Base-by-base conservation (phyloP, 2,329 filamentous ascomycete genomes). In the Mycosphaerella sp. region DNA sequence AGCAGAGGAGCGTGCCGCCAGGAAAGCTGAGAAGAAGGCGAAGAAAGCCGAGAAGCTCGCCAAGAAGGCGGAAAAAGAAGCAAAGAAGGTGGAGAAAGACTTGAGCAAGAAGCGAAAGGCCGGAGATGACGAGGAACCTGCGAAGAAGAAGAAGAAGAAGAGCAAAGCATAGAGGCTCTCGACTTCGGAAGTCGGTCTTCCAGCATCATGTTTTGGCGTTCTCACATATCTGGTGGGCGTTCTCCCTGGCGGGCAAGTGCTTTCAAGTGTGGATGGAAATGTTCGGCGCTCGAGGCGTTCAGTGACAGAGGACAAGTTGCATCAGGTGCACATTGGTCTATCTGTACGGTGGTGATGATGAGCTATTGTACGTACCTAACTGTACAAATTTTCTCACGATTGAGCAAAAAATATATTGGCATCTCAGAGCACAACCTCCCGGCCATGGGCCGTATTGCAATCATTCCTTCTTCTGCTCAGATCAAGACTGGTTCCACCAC, bases 31-130 rank as follows among this genome's bases (percentile, higher is more conserved):
- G 23, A 55, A 55, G 41, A 51, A 51, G 34, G 61, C 54, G 38
- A 59, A 62, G 70, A 76, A 76, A 68, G 71, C 74, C 61, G 76
- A 74, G 66, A 70, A 72, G 60, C 69, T 74, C 59, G 71, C 73
- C 62, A 74, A 80, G 86, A 71, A 82, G 42, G 62, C 54, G 29
- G 54, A 62, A 70, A 76, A 75, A 69, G 71, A 73, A 61, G 76
- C 75, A 65, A 70, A 71, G 59, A 69, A 74, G 60, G 70, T 73
- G 61, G 73, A 80, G 86, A 70, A 82, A 12, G 45, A 44, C 14
- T 41, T 8, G 10, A 10, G 81, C 72, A 82, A 82, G 73, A 63
- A 63, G 60, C 57, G 56, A 45, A 63, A 63, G 53, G 56, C 53
- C 41, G 56, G 53, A 41, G 53, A 57, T 36, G 58, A 57, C 21